Evolutionary conservation across 108 stramenopile species (phyloP), one percentile per base, ranked within the genome.

Genomic region (Cyclostephanos tholiformis): DNA sequence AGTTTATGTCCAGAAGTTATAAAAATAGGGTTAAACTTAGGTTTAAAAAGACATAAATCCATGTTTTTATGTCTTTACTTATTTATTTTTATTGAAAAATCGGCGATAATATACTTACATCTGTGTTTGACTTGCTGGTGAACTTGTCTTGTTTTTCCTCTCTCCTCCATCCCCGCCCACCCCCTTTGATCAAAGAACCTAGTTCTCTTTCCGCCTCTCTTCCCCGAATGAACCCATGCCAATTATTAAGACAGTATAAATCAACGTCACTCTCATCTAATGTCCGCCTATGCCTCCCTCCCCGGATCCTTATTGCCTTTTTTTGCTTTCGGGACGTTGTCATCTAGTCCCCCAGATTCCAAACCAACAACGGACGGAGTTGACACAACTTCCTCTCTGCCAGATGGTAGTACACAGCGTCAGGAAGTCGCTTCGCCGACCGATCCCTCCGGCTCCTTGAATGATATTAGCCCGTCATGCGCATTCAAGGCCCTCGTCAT

Each of bases 251-350:
- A 32, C 32, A 32, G 32, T 32, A 32, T 32, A 32, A 46, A 46
- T 46, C 44, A 55, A 27, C 23, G 3, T 26, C 12, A 19, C 25
- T 1, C 26, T 55, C 23, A 60, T 46, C 50, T 25, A 27, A 82
- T 82, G 81, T 82, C 81, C 16, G 81, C 74, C 20, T 82, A 82
- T 51, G 81, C 81, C 29, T 82, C 81, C 8, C 65, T 82, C 6
- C 74, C 81, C 9, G 81, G 81, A 59, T 76, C 74, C 13, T 68
- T 82, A 59, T 51, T 82, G 22, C 80, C 81, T 14, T 75, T 82
- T 66, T 82, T 82, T 14, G 36, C 81, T 2, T 82, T 82, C 56
- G 70, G 74, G 52, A 56, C 69, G 29, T 60, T 62, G 43, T 63
- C 71, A 25, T 38, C 67, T 25, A 69, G 53, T 20, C 53, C 53